These are phyloP conservation scores for Metschnikowia colocasiae DNA, from an alignment of 805 yeast genomes.

Conservation along the genomic window DNA sequence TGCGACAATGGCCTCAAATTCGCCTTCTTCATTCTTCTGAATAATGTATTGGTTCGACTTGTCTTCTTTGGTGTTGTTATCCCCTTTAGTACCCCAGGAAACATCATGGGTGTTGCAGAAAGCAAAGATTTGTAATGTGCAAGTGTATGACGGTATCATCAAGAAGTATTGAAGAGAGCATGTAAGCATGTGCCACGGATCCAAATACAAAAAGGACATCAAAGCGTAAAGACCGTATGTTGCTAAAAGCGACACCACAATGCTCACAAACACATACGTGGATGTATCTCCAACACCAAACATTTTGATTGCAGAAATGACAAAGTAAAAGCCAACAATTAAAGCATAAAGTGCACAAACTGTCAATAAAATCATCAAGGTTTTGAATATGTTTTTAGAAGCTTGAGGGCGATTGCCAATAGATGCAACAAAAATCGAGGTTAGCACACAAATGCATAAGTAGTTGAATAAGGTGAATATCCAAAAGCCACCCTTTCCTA, in stretches of 20 bases:
- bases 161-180: conserved; percentile 85
- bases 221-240: conserved; percentile 87
- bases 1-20: conserved; percentile 71
- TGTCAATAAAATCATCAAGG: conserved; percentile 68
- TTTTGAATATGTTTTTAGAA: conserved; percentile 71
- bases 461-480: conserved; percentile 84
- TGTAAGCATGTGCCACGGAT: conserved; percentile 94
- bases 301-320: conserved; percentile 47
- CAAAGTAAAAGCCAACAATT: conserved; percentile 78
- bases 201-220: conserved; percentile 81
- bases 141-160: conserved; percentile 86
- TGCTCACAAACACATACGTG: conserved; percentile 59
- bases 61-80: conserved; percentile 59
- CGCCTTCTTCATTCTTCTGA: conserved; percentile 75
- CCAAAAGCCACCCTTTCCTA: conserved; percentile 76
- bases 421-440: conserved; percentile 86
- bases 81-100: conserved; percentile 99
- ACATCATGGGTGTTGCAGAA: conserved; percentile 98
- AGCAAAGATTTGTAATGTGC: conserved; percentile 91
- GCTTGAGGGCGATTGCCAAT: conserved; percentile 99
- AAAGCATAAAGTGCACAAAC: conserved; percentile 79
- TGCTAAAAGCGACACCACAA: conserved; percentile 79
- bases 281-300: conserved; percentile 42
- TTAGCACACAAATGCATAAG: conserved; percentile 72
- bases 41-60: conserved; percentile 79